Base-by-base conservation (phyloP, 225 moss, liverwort and hornwort genomes). In the Bryum argenteum region DNA sequence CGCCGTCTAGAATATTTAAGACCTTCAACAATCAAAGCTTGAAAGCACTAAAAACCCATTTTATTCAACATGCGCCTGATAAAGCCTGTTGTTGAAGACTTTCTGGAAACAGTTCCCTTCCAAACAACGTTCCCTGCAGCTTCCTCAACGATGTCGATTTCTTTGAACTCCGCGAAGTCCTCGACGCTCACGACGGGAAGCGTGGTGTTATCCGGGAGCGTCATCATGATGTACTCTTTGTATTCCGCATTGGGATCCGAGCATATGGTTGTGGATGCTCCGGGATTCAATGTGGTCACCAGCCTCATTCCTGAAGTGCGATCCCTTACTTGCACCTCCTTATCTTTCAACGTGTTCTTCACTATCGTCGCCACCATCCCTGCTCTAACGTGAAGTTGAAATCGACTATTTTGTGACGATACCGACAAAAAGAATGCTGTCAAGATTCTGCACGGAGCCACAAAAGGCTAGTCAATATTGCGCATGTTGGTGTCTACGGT, bases 201-300 rank as follows among this genome's bases (percentile, higher is more conserved):
- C 4, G 13, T 4, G n/a, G 8, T 53, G 0, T 43, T 15, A 3
- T 75, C 75, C 3, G 42, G 68, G 28, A 61, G 16, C 1, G 61
- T 61, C 58, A 68, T 61, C 53, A 75, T 4, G 15, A 42, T 3
- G 61, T 68, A 75, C 19, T 75, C 67, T 3, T 19, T 14, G 1
- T 60, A 75, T 0, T 52, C 53, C 14, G 75, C 68, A 20, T 68
- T 61, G 0, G 21, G 12, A 28, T 75, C 75, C 16, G 67, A 5
- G 15, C 0, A 8, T 0, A 33, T 33, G 33, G 1, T 33, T 3
- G 1, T 33, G 33, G 20, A 1, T 0, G 0, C 0, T 15, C 15
- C 8, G 8, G 39, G 39, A 38, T 57, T 19, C 0, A 70, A 19
- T n/a, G 14, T 64, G 14, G 3, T 47, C 20, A 70, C 39, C 63